Base-by-base conservation (phyloP, 2,329 filamentous ascomycete genomes). In the Calycina herbarum region DNA sequence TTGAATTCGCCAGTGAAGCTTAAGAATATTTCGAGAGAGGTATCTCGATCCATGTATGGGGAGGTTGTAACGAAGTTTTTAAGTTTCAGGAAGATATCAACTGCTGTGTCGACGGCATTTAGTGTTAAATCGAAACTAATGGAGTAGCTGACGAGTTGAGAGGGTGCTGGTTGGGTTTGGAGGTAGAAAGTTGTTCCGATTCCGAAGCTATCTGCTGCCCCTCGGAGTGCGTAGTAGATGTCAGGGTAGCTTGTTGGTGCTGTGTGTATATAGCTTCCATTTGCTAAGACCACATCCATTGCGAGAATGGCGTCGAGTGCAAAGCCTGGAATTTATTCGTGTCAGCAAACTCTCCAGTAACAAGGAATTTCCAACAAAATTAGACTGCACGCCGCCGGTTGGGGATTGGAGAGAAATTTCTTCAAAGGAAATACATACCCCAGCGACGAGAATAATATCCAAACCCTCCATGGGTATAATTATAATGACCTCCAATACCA, bases 231-330 rank as follows among this genome's bases (percentile, higher is more conserved):
- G 31, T 69, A 78, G 42, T 76, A 73, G 2, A 78, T 63, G 5
- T 76, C 73, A 1, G 74, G 69, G 24, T 75, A 62, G 11, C 57
- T 48, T 8, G 70, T 71, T 40, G 67, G 48, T 1, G 70, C 72
- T 29, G 73, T 69, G 45, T 73, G 64, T 6, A 77, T 57, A 1
- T 74, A 40, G 1, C 70, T 68, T 17, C 75, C 76, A 15, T 73
- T 72, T 11, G 76, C 74, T n/a, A 82, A 75, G 0, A 85, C 80
- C 0, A 85, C 81, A 31, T 82, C 79, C 2, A 83, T 74, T 13
- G 75, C 80, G 8, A 80, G 70, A 20, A 86, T 78, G 31, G 80
- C 79, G 66, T 86, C 84, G 58, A 85, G 76, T 1, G 82, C 78
- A 1, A 82, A 74, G 17, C 84, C 31, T 33, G 5, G 31, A 33